These are phyloP conservation scores for Penstemon eatonii DNA, from an alignment of 257 asterid species.

Conservation along the genomic window DNA sequence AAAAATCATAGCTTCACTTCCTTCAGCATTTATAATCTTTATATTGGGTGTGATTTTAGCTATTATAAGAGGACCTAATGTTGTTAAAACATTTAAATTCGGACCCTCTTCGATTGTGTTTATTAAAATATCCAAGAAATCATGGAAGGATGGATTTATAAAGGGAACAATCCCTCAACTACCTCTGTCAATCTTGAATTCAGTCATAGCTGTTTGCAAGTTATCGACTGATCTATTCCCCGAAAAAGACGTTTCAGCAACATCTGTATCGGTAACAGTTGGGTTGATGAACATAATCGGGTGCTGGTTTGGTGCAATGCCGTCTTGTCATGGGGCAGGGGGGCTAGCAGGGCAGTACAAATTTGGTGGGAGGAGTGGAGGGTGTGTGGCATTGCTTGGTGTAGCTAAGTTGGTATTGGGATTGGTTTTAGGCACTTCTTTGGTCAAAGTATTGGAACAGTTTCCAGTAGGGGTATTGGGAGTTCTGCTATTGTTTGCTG, in stretches of 20 bases:
- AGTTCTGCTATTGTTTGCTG: constrained; percentile 66
- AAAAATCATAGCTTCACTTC: constrained; percentile 44
- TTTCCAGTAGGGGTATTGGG: constrained; percentile 74
- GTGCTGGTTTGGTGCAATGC: constrained; percentile 89
- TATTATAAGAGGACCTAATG: constrained; percentile 59
- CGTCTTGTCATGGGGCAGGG: constrained; percentile 82
- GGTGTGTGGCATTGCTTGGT: constrained; percentile 73
- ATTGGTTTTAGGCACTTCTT: constrained; percentile 57
- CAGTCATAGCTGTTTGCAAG: constrained; percentile 79
- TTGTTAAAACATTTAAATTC: constrained; percentile 44
- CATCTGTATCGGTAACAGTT: constrained; percentile 64
- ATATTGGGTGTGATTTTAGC: constrained; percentile 57
- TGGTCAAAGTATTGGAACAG: constrained; percentile 52
- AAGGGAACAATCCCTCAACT: constrained; percentile 77
- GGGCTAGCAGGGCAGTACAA: constrained; percentile 85
- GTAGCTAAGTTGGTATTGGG: constrained; percentile 60
- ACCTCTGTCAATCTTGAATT: constrained; percentile 65
- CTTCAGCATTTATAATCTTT: constrained; percentile 67
- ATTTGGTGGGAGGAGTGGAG: constrained; percentile 84
- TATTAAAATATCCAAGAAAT: constrained; percentile 49
- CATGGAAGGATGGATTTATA: constrained; percentile 76
- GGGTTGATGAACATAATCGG: constrained; percentile 75
- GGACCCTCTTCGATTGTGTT: constrained; percentile 59
- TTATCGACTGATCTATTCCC: constrained; percentile 72
- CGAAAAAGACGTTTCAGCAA: constrained; percentile 49